Conservation (phyloP, 352 stramenopile genomes). For the Peronospora belbahrii region DNA sequence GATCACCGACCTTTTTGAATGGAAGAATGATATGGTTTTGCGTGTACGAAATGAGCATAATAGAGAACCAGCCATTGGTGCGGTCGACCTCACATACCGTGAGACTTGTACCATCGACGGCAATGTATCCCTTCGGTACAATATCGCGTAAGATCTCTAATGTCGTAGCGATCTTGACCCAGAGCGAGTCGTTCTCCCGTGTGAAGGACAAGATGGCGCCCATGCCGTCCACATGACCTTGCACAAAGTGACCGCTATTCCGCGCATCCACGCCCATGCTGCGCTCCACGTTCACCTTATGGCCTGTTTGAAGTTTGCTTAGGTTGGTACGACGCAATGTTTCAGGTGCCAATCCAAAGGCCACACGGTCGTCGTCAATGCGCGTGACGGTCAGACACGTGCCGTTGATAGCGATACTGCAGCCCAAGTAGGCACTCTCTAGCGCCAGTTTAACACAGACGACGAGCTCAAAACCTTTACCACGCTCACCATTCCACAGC, state of each 20-base stretch:
- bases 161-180: constrained; percentile 86
- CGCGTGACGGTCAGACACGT: constrained; percentile 95
- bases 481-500: constrained; percentile 93
- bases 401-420: constrained; percentile 96
- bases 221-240: constrained; percentile 96
- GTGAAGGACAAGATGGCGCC: constrained; percentile 87
- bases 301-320: constrained; percentile 53
- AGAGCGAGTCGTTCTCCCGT: constrained; percentile 93
- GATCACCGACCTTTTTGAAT: constrained; percentile 81
- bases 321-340: constrained; percentile 92
- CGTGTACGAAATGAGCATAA: constrained; percentile 98
- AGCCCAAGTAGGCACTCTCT: constrained; percentile 85
- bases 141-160: constrained; percentile 89
- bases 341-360: constrained; percentile 93
- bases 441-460: constrained; percentile 73
- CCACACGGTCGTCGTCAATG: constrained; percentile 82
- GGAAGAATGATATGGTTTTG: constrained; percentile 96
- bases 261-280: constrained; percentile 83
- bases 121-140: constrained; percentile 91
- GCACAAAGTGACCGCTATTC: constrained; percentile 98
- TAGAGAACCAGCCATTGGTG: constrained; percentile 90
- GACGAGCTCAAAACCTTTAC: constrained; percentile 85
- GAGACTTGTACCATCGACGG: constrained; percentile 96
- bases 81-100: constrained; percentile 92
- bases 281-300: constrained; percentile 93